Percentiles rank a stretch among this genome's conserved stretches.
phyloP scores from a whole-genome alignment of 2,329 filamentous ascomycete species.

The Epicoccum nigrum region DNA sequence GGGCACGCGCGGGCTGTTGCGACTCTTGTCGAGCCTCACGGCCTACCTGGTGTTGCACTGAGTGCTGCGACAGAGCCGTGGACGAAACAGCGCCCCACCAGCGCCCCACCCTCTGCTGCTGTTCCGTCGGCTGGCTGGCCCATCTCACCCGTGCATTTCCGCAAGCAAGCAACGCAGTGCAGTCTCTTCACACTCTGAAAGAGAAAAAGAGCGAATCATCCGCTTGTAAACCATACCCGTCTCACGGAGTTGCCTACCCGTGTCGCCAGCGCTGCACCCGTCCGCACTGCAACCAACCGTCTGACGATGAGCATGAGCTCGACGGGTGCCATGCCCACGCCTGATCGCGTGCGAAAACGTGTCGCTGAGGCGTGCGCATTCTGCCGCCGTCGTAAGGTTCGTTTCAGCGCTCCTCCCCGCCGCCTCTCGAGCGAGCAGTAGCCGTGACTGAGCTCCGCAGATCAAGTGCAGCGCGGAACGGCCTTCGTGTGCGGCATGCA shows the following conservation, averaged over 20 bases:
- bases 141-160: too few species aligned
- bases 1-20: neutral
- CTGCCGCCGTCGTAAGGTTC: constrained; percentile 48
- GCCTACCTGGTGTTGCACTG: neutral
- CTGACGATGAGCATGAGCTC: constrained; percentile 1
- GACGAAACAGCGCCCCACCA: too few species aligned
- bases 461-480: constrained; percentile 58
- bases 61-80: neutral
- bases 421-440: neutral
- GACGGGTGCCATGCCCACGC: neutral
- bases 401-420: neutral
- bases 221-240: neutral
- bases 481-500: constrained; percentile 55
- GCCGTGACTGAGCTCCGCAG: constrained; percentile 24
- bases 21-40: neutral
- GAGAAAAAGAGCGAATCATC: neutral
- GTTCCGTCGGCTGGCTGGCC: constrained; percentile 5
- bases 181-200: neutral
- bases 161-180: too few species aligned
- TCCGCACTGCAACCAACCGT: neutral
- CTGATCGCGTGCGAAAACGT: constrained; percentile 24
- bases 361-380: constrained; percentile 45
- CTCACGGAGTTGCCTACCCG: neutral
- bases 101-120: neutral
- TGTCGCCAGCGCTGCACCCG: too few species aligned